Conservation (phyloP, 306 rosid genomes). For the Myrica gale region DNA sequence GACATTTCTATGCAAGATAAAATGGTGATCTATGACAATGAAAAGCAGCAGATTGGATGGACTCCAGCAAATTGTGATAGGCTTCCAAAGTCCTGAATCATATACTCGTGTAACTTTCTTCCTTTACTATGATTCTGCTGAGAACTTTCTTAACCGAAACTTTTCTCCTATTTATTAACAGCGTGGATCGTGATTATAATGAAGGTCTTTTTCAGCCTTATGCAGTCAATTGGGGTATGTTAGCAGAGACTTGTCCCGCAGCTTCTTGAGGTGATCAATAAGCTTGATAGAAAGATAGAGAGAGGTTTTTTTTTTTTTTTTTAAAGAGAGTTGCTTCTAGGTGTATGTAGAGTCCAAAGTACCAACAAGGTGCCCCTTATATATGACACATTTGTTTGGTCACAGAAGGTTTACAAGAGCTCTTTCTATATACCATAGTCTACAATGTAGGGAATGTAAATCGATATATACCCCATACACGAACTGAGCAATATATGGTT, state of each 20-base stretch:
- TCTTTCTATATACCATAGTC: slow-evolving; percentile 15
- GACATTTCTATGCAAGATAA: slow-evolving; percentile 64
- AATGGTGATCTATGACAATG: slow-evolving; percentile 71
- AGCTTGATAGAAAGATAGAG: slow-evolving; percentile 5
- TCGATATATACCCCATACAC: not conserved
- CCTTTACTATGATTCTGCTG: slow-evolving; percentile 12
- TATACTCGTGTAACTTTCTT: slow-evolving; percentile 20
- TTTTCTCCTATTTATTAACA: slow-evolving; percentile 35
- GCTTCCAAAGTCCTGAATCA: slow-evolving; percentile 48
- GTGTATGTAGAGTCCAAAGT: slow-evolving; percentile 20
- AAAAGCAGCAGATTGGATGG: slow-evolving; percentile 73
- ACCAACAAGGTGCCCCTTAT: slow-evolving; percentile 13
- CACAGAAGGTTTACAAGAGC: slow-evolving; percentile 10
- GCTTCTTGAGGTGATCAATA: slow-evolving; percentile 18
- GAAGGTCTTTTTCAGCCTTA: slow-evolving; percentile 35
- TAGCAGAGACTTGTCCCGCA: slow-evolving; percentile 19
- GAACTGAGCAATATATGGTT: slow-evolving; percentile 12
- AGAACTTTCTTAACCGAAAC: slow-evolving; percentile 29
- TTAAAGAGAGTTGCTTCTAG: not conserved
- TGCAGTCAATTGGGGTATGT: slow-evolving; percentile 40
- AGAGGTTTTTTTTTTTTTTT: too few species aligned
- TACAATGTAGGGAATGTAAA: slow-evolving; percentile 26
- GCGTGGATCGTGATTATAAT: slow-evolving; percentile 42
- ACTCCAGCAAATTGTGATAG: slow-evolving; percentile 44
- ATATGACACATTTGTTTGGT: not conserved